phyloP scores from a whole-genome alignment of 2,329 filamentous ascomycete species.

The Graphilbum sp. region DNA sequence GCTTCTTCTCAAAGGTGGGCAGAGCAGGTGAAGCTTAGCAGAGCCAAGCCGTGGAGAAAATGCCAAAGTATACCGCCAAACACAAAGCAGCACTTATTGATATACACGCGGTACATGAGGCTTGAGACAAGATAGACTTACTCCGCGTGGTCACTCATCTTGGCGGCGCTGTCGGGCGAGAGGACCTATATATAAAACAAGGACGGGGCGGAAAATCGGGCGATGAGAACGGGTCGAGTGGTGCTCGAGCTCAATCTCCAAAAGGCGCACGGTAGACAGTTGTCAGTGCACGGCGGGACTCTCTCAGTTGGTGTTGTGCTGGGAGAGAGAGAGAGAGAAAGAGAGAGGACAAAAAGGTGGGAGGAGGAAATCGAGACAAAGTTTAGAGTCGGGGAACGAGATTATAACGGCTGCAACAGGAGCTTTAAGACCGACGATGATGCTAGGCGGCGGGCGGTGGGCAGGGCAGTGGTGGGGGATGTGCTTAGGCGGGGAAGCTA shows the following conservation, averaged over 20 bases:
- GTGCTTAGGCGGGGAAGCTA: not conserved
- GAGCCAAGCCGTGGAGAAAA: not conserved
- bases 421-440: slow-evolving; percentile 6
- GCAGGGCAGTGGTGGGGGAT: not conserved
- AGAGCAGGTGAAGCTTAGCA: too few relatives aligned
- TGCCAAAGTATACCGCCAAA: not conserved
- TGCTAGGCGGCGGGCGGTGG: slow-evolving; percentile 6
- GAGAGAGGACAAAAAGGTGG: not conserved
- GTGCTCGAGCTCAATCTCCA: too few relatives aligned
- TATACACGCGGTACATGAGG: not conserved
- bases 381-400: not conserved
- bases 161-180: not conserved
- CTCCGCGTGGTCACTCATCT: not conserved
- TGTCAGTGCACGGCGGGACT: too few relatives aligned
- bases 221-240: not conserved
- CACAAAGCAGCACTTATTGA: not conserved
- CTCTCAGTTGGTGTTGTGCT: too few relatives aligned
- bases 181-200: not conserved
- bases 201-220: not conserved
- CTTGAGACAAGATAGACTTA: not conserved
- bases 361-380: not conserved
- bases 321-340: too few relatives aligned
- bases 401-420: not conserved
- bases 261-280: too few relatives aligned
- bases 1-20: too few relatives aligned